These are phyloP conservation scores for Aspergillus fischeri DNA, from an alignment of 2,329 filamentous ascomycete species.

Conservation along the genomic window DNA sequence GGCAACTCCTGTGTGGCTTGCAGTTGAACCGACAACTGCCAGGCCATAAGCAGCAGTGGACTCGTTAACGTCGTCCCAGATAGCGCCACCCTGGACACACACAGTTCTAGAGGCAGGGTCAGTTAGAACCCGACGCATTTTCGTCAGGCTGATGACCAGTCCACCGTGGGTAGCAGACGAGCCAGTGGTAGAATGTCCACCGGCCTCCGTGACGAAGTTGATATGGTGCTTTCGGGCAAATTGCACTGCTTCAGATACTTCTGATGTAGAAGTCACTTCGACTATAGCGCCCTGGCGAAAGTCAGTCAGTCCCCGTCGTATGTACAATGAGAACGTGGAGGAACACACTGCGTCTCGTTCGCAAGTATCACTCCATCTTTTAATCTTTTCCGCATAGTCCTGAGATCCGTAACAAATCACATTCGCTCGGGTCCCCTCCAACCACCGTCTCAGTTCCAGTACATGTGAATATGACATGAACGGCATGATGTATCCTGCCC, in stretches of 20 bases:
- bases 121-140: not conserved
- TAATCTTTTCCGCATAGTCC: conserved; percentile 6
- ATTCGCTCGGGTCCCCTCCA: conserved; percentile 9
- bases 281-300: conserved; percentile 11
- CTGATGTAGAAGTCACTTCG: conserved; percentile 4
- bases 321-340: not conserved
- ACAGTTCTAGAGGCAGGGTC: not conserved
- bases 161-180: not conserved
- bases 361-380: conserved; percentile 11
- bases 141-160: not conserved
- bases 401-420: conserved; percentile 5
- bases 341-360: conserved; percentile 8
- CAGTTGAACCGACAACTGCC: conserved; percentile 57
- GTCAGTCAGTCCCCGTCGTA: not conserved
- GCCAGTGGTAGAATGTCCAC: not conserved
- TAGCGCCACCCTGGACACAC: not conserved
- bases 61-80: conserved; percentile 46
- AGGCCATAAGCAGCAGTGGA: conserved; percentile 49
- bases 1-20: conserved; percentile 58
- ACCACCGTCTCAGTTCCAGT: conserved; percentile 4
- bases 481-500: conserved; percentile 1
- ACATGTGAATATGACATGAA: conserved; percentile 6
- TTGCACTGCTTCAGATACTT: conserved; percentile 1
- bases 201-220: not conserved
- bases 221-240: not conserved